A percentile compares a stretch with the other conserved stretches of the same genome.
These are phyloP conservation scores for Aureobasidium sp. DNA, from an alignment of 2,329 filamentous ascomycete genomes.

Conservation along the genomic window DNA sequence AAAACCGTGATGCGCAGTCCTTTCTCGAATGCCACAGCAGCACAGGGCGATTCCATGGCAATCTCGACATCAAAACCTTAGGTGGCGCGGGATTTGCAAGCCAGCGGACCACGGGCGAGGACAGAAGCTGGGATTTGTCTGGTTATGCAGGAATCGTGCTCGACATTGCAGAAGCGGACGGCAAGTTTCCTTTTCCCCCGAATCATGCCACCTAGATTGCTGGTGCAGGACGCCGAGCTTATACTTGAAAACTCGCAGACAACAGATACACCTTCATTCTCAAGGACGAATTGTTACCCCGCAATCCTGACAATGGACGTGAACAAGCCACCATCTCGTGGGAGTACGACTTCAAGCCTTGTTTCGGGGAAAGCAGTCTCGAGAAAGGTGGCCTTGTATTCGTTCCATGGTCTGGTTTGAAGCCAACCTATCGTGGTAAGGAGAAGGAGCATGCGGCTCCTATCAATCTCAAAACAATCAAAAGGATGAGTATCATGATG, in stretches of 20 bases:
- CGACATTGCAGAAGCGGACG: conserved; percentile 47
- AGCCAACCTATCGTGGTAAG: conserved; percentile 66
- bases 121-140: conserved; percentile 57
- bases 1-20: conserved; percentile 33
- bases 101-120: conserved; percentile 58
- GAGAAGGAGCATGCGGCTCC: conserved; percentile 53
- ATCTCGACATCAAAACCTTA: conserved; percentile 65
- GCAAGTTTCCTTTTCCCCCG: conserved; percentile 23
- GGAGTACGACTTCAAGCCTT: conserved; percentile 59
- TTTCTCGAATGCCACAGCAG: conserved; percentile 37
- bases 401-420: conserved; percentile 59
- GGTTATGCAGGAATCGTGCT: conserved; percentile 56
- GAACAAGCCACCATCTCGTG: conserved; percentile 66
- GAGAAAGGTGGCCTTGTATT: conserved; percentile 37
- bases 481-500: conserved; percentile 70
- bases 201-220: neutral
- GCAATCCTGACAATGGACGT: conserved; percentile 54
- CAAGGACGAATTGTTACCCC: conserved; percentile 60
- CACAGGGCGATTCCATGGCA: conserved; percentile 55
- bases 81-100: conserved; percentile 79
- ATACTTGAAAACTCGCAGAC: conserved; percentile 5
- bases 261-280: conserved; percentile 68
- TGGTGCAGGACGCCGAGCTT: neutral
- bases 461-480: conserved; percentile 55
- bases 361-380: conserved; percentile 18